Percentiles rank a stretch among this genome's conserved stretches.
These are phyloP conservation scores for Kwoniella shivajii DNA, from an alignment of 1,284 basidiomycete species.

Conservation along the genomic window DNA sequence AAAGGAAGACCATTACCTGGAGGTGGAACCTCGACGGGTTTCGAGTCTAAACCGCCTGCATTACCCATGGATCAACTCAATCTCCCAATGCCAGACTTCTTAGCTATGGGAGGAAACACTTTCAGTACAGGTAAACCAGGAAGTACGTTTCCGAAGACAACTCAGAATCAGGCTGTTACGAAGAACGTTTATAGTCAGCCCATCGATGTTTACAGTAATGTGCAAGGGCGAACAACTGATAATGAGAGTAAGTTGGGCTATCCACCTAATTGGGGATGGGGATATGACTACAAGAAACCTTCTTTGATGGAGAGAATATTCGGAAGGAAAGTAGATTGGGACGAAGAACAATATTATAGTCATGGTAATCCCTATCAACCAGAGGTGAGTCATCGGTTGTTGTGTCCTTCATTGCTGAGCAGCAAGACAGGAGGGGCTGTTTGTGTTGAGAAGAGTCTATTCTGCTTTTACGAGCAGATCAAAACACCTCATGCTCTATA, in stretches of 20 bases:
- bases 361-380: background rate
- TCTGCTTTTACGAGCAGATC: background rate
- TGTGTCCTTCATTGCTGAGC: too few relatives aligned
- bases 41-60: background rate
- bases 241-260: background rate
- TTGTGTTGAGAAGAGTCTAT: too few relatives aligned
- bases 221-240: too few relatives aligned
- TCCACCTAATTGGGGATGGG: background rate
- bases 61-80: constrained; percentile 6
- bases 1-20: background rate
- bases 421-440: too few relatives aligned
- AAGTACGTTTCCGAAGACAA: too few relatives aligned
- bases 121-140: too few relatives aligned
- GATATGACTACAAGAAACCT: constrained; percentile 7
- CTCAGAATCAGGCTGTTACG: too few relatives aligned
- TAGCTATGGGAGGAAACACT: background rate
- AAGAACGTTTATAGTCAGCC: too few relatives aligned
- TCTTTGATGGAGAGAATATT: constrained; percentile 13
- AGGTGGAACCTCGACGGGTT: background rate
- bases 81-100: background rate
- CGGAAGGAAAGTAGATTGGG: constrained; percentile 12
- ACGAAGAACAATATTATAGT: constrained; percentile 1
- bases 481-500: background rate
- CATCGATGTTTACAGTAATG: too few relatives aligned
- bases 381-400: background rate